phyloP scores from a whole-genome alignment of 352 stramenopile genomes.

The Phytophthora tentaculata region DNA sequence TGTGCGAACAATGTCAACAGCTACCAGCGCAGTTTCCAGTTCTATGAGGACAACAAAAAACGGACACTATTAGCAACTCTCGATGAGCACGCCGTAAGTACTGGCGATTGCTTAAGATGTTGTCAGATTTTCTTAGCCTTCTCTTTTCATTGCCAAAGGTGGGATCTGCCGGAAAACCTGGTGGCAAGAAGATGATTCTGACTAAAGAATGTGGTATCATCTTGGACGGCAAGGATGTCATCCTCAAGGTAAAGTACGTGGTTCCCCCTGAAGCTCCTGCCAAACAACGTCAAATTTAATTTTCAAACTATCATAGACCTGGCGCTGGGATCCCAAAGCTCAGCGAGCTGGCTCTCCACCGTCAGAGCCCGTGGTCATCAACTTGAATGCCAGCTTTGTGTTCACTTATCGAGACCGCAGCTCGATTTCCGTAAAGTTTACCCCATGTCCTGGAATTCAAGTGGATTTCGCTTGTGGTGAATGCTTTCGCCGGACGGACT shows the following conservation, averaged over 20 bases:
- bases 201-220: constrained; percentile 72
- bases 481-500: constrained; percentile 68
- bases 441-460: constrained; percentile 56
- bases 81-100: constrained; percentile 72
- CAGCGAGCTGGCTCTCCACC: constrained; percentile 71
- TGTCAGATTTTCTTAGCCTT: neutral
- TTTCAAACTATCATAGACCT: constrained; percentile 38
- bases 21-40: constrained; percentile 69
- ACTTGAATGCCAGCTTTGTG: constrained; percentile 72
- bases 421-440: constrained; percentile 73
- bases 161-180: constrained; percentile 57
- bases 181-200: constrained; percentile 67
- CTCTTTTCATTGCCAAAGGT: constrained; percentile 42
- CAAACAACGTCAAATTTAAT: neutral
- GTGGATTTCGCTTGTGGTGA: constrained; percentile 78
- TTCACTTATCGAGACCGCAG: constrained; percentile 75
- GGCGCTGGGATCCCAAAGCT: constrained; percentile 69
- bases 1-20: constrained; percentile 78
- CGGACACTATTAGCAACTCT: constrained; percentile 63
- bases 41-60: constrained; percentile 70
- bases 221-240: constrained; percentile 51
- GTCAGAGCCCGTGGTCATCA: constrained; percentile 60
- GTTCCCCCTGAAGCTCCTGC: no score
- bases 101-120: neutral
- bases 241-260: constrained; percentile 51